Percentiles rank a stretch among this genome's conserved stretches.
phyloP scores from a whole-genome alignment of 371 early-diverging fungal genomes.

The Phascolomyces articulosus region DNA sequence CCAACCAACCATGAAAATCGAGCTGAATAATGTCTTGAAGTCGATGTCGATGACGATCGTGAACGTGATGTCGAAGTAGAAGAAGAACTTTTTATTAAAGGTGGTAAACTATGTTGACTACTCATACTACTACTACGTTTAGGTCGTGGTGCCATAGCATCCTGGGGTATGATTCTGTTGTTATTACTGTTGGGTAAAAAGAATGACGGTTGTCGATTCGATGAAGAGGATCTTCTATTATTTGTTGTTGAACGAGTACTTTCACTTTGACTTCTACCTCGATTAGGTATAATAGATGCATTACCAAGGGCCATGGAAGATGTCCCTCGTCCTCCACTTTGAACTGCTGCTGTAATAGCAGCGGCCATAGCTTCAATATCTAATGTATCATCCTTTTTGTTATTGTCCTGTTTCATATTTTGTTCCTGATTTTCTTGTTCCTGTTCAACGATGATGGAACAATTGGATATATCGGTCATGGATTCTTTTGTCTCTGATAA shows the following conservation, averaged over 20 bases:
- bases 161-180: conserved; percentile 4
- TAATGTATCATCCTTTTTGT: neutral
- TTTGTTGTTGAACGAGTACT: conserved; percentile 6
- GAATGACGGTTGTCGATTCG: too few relatives aligned
- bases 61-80: neutral
- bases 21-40: conserved; percentile 15
- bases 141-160: conserved; percentile 10
- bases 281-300: conserved; percentile 44
- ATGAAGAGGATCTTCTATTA: neutral
- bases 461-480: too few relatives aligned
- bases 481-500: too few relatives aligned
- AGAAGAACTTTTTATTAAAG: neutral
- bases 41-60: conserved; percentile 14
- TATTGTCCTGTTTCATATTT: neutral
- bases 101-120: conserved; percentile 6
- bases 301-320: conserved; percentile 46
- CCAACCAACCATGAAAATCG: conserved; percentile 20
- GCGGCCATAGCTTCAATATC: conserved; percentile 49
- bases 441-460: too few relatives aligned
- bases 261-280: conserved; percentile 1
- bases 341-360: conserved; percentile 50
- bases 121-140: conserved; percentile 18
- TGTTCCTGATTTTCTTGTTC: too few relatives aligned
- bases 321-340: conserved; percentile 24
- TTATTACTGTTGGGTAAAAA: neutral